Percentiles rank a stretch among this genome's conserved stretches.
Evolutionary conservation across 495 filamentous ascomycete genomes (phyloP).

Genomic region (Penicillium taxi): DNA sequence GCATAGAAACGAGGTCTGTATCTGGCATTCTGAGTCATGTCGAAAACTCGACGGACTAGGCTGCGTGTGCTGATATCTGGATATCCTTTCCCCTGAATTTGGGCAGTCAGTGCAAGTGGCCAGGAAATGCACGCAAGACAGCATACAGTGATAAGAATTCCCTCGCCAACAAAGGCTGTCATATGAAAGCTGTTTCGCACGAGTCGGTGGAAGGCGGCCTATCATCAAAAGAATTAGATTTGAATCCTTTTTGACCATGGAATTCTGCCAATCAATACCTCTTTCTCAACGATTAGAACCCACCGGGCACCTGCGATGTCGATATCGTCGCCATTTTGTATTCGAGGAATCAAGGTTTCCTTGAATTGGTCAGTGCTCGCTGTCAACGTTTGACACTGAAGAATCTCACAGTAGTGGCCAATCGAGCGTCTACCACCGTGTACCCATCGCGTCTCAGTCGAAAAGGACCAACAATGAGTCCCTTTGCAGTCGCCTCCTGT

Average conservation of each 20-base stretch:
- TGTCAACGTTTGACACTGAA: not conserved
- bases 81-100: conserved; percentile 69
- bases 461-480: conserved; percentile 54
- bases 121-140: no score
- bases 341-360: conserved; percentile 60
- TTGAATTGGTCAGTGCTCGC: conserved; percentile 20
- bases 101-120: not conserved
- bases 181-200: conserved; percentile 46
- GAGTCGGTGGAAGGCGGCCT: conserved; percentile 77
- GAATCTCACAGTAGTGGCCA: not conserved
- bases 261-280: conserved; percentile 42
- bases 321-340: conserved; percentile 45
- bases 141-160: conserved; percentile 64
- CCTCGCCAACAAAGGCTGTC: conserved; percentile 42
- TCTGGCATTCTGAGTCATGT: conserved; percentile 13
- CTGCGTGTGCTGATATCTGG: conserved; percentile 75
- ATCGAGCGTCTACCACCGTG: conserved; percentile 17
- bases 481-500: conserved; percentile 58
- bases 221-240: conserved; percentile 7
- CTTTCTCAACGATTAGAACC: conserved; percentile 89
- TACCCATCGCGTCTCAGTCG: conserved; percentile 23
- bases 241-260: not conserved
- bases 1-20: conserved; percentile 45
- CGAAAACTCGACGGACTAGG: conserved; percentile 43
- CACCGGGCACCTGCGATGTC: conserved; percentile 50